phyloP scores from a whole-genome alignment of 148 eudicot species.

The Silene uniflora region DNA sequence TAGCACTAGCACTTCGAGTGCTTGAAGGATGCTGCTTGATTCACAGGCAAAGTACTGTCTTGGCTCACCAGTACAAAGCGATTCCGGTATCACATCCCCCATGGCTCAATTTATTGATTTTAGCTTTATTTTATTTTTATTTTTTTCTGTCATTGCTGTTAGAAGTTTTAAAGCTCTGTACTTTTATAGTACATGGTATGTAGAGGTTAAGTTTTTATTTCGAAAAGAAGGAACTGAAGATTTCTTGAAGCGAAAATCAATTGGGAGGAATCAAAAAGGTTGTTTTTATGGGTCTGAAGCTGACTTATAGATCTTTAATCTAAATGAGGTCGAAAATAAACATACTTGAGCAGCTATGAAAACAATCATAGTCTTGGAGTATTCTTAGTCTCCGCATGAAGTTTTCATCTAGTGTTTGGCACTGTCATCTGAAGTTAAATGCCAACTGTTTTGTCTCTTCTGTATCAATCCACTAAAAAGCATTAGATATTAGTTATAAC shows the following conservation, averaged over 20 bases:
- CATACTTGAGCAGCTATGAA: neutral
- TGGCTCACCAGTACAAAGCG: conserved; percentile 86
- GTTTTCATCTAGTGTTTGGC: neutral
- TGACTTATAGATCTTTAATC: neutral
- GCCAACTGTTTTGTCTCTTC: neutral
- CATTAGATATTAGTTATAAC: neutral
- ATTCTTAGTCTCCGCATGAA: neutral
- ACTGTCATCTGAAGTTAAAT: neutral
- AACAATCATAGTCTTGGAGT: neutral
- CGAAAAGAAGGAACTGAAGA: neutral
- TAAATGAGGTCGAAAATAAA: neutral
- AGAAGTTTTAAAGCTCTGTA: neutral
- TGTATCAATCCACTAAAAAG: conserved; percentile 2
- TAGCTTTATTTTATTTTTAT: no score
- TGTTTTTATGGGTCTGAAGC: neutral
- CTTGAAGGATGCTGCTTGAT: conserved; percentile 95
- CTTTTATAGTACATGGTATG: neutral
- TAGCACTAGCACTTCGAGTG: conserved; percentile 90
- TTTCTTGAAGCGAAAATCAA: neutral
- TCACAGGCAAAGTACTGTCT: conserved; percentile 64
- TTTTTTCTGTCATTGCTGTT: neutral
- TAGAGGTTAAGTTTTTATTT: neutral
- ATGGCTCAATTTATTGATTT: neutral
- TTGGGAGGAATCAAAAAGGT: neutral
- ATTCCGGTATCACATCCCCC: conserved; percentile 44